phyloP scores from a whole-genome alignment of 2,329 filamentous ascomycete species.

The Calycina herbarum region DNA sequence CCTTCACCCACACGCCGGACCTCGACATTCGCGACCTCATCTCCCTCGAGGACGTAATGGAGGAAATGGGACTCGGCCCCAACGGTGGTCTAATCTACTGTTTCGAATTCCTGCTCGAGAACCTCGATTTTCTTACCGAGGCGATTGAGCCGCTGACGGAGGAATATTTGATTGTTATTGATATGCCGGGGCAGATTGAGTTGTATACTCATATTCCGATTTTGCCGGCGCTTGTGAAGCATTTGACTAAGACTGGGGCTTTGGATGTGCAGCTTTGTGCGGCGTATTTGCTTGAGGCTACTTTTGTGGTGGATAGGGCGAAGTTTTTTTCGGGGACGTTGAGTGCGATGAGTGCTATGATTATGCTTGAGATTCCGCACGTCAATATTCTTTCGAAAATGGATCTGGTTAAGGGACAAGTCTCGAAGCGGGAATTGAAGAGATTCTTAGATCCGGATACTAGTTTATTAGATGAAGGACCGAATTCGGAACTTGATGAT shows the following conservation, averaged over 20 bases:
- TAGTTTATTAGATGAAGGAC: slow-evolving; percentile 74
- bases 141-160: slow-evolving; percentile 83
- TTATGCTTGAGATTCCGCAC: slow-evolving; percentile 96
- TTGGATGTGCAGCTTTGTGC: slow-evolving; percentile 92
- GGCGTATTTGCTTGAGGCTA: slow-evolving; percentile 90
- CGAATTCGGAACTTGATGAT: slow-evolving; percentile 45
- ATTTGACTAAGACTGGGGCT: slow-evolving; percentile 74
- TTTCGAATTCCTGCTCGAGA: slow-evolving; percentile 93
- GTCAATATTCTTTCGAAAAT: slow-evolving; percentile 97
- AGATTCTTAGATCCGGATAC: slow-evolving; percentile 87
- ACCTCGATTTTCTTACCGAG: slow-evolving; percentile 87
- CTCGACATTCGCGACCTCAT: slow-evolving; percentile 96
- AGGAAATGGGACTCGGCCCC: slow-evolving; percentile 85
- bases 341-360: slow-evolving; percentile 97
- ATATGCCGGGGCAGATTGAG: slow-evolving; percentile 99
- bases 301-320: slow-evolving; percentile 90
- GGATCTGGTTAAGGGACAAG: slow-evolving; percentile 90
- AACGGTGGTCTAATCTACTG: slow-evolving; percentile 95
- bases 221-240: slow-evolving; percentile 78
- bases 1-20: slow-evolving; percentile 87
- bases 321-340: slow-evolving; percentile 97
- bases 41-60: slow-evolving; percentile 93
- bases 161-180: slow-evolving; percentile 95
- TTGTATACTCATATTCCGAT: slow-evolving; percentile 97
- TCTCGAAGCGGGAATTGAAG: slow-evolving; percentile 84